Evolutionary conservation across 129 eudicot species (phyloP), one percentile per base, ranked within the genome.

Genomic region (Helichrysum umbraculigerum): DNA sequence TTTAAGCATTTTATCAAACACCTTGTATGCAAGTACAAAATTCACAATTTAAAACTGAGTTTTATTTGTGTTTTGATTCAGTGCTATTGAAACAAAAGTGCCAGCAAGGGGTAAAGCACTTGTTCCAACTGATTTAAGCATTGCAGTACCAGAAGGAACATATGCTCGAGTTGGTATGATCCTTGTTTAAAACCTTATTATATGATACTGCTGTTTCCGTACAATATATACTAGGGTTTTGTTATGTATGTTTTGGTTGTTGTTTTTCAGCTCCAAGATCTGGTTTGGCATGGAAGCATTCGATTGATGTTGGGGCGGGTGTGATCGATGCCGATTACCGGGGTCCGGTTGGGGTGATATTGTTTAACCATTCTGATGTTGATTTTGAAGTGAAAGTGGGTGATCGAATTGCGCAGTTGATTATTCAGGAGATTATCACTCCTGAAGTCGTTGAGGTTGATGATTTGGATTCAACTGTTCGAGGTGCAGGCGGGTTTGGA

Each of bases 241-340:
- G 12, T 41, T 8, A 41, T 41, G 12, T 41, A 41, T 8, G 47
- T 7, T 7, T 59, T 59, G 32, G 3, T 59, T 62, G 35, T 75
- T 79, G 62, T 12, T 47, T 52, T 65, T 37, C 19, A 93, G 99
- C 99, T 3, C 96, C 97, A 12, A 69, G 99, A 32, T 94, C 97
- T 5, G 93, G 99, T 4, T 51, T 91, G 73, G 76, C 99, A 17
- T 94, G 97, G 99, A 87, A 91, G 84, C 93, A 91, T 78, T 94
- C 93, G 8, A 86, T 91, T 22, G 99, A 95, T 71, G 96, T 95
- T 4, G 99, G 99, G 0, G 97, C 94, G 1, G 99, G 99, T 5
- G 99, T 95, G 34, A 83, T 94, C 4, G 99, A 95, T 85, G 96
- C 85, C 0, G 85, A 77, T 19, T 82, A 77, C 66, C 61, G 86